Evolutionary conservation across 345 rosid species (phyloP).

Genomic region (Iberis pinnata): DNA sequence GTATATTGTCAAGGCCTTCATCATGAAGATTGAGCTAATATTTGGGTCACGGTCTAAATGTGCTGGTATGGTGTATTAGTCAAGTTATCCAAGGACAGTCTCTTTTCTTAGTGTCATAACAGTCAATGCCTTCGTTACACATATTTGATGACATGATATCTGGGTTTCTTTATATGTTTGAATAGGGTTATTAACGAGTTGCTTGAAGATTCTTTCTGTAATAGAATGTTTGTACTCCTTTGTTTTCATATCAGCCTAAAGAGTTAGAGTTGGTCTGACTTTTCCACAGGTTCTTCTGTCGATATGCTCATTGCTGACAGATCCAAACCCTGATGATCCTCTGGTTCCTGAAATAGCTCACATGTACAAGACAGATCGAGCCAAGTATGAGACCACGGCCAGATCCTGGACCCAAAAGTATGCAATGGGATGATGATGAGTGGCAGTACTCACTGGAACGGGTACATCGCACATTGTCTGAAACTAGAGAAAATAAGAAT

Average conservation of each 20-base stretch:
- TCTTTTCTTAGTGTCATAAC: too few relatives aligned
- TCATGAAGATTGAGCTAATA: background rate
- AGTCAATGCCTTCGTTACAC: too few relatives aligned
- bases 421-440: constrained; percentile 44
- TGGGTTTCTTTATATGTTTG: background rate
- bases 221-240: background rate
- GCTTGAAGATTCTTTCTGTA: background rate
- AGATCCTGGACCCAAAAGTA: constrained; percentile 68
- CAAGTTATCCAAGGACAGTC: background rate
- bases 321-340: constrained; percentile 71
- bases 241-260: background rate
- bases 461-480: constrained; percentile 14
- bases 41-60: too few relatives aligned
- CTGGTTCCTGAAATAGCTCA: constrained; percentile 66
- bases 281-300: constrained; percentile 54
- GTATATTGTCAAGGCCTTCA: background rate
- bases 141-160: background rate
- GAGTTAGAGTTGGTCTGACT: background rate
- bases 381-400: constrained; percentile 58
- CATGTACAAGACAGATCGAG: constrained; percentile 57
- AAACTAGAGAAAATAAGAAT: constrained; percentile 17
- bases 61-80: background rate
- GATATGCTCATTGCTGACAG: constrained; percentile 61
- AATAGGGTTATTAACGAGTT: background rate
- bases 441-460: background rate